Base-by-base conservation (phyloP, 2,329 filamentous ascomycete genomes). In the Colletotrichum higginsianum region DNA sequence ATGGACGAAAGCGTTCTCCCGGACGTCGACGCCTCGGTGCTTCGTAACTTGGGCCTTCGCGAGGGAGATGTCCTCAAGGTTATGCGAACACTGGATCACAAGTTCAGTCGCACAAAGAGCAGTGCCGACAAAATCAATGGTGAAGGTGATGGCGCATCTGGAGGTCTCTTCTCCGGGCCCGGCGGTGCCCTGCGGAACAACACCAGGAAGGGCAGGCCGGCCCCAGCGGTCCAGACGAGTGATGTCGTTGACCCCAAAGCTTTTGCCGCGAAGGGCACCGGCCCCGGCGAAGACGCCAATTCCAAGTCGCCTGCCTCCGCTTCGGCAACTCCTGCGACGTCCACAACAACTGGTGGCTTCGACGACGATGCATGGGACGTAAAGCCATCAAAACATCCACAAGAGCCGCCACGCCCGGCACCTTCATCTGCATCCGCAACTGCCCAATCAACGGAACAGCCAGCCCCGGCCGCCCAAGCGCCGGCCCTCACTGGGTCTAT, bases 301-400 rank as follows among this genome's bases (percentile, higher is more conserved):
- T n/a, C 67, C 73, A 50, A 60, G 40, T 57, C 69, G 35, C 35
- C 64, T n/a, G 52, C 53, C n/a, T 68, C 69, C 6, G 38, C 60
- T 9, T 62, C 53, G 8, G 30, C 46, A 16, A 53, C 38, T 23
- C 38, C 52, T 18, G 35, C 49, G 16, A n/a, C 58, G 15, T 49
- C 64, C 21, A 79, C 76, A 62, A 69, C 77, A 8, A 46, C 53
- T 38, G 63, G 38, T 53, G 94, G 94, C 3, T 98, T 98, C 78
- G 96, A 99, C 62, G 96, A 98, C 78, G 94, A 98, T 84, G 96
- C 96, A 11, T 99, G 96, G 96, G 94, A 97, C 77, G 92, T 98
- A 61, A 98, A 98, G 84, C 94, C 94, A 21, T 89, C 92, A 16
- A 92, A 91, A 79, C 88, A 91, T 74, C 81, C 61, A 67, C 80